These are phyloP conservation scores for Warburgia ugandensis DNA, from an alignment of 164 flowering plant genomes.

Conservation along the genomic window DNA sequence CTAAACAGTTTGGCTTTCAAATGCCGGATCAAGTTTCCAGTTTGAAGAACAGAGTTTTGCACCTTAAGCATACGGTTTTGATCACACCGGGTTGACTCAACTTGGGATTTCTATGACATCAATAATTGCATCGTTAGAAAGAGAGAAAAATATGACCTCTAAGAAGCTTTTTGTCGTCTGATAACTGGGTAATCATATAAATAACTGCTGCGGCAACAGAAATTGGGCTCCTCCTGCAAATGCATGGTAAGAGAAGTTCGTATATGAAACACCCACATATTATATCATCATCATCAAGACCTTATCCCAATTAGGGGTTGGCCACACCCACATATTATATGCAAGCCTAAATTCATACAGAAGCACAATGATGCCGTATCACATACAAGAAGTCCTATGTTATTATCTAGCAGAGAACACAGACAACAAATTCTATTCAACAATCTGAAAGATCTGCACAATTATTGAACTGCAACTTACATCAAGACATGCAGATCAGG, in stretches of 20 bases:
- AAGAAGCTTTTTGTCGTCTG: slow-evolving; percentile 29
- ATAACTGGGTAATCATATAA: slow-evolving; percentile 36
- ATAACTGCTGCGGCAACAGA: slow-evolving; percentile 38
- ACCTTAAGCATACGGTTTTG: background rate
- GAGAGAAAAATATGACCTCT: slow-evolving; percentile 16
- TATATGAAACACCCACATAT: background rate
- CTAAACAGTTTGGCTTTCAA: background rate
- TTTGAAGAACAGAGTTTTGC: background rate
- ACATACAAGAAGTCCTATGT: too few species aligned
- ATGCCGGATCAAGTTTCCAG: background rate
- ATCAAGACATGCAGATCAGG: too few species aligned
- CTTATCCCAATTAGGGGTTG: too few species aligned
- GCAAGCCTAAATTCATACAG: background rate
- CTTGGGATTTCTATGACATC: background rate
- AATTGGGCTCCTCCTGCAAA: slow-evolving; percentile 36
- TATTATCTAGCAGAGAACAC: too few species aligned
- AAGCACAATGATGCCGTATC: too few species aligned
- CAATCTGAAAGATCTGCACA: too few species aligned
- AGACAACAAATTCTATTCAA: too few species aligned
- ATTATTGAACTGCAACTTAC: too few species aligned
- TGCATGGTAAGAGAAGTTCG: background rate
- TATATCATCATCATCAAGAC: too few species aligned
- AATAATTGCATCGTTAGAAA: background rate
- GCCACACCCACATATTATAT: too few species aligned
- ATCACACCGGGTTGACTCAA: background rate